phyloP scores from a whole-genome alignment of 1,284 basidiomycete genomes.

The Kalmanozyma brasiliensis region DNA sequence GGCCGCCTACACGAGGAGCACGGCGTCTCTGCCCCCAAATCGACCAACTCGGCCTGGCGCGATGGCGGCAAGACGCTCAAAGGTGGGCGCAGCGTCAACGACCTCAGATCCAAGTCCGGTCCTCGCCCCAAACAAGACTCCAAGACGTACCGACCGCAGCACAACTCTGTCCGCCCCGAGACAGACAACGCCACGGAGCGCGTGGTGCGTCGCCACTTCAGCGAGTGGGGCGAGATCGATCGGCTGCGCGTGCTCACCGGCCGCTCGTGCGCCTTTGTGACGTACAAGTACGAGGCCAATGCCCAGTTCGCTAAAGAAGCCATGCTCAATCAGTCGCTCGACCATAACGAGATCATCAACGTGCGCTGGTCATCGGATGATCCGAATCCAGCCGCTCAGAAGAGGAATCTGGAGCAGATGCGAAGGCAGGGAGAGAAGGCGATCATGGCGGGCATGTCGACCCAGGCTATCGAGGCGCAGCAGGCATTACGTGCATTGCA shows the following conservation, averaged over 20 bases:
- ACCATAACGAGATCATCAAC: conserved; percentile 97
- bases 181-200: conserved; percentile 54
- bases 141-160: conserved; percentile 43
- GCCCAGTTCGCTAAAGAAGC: conserved; percentile 98
- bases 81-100: conserved; percentile 47
- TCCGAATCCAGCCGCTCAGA: conserved; percentile 57
- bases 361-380: conserved; percentile 66
- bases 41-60: conserved; percentile 49
- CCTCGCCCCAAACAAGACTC: conserved; percentile 33
- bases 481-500: conserved; percentile 46
- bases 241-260: conserved; percentile 91
- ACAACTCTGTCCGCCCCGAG: conserved; percentile 46
- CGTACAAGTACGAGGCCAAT: conserved; percentile 82
- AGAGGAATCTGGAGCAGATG: conserved; percentile 50
- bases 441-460: conserved; percentile 55
- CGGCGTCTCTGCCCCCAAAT: conserved; percentile 36
- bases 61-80: conserved; percentile 56
- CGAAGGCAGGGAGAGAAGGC: conserved; percentile 47
- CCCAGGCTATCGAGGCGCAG: conserved; percentile 50
- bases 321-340: conserved; percentile 97
- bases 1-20: conserved; percentile 76
- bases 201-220: conserved; percentile 77
- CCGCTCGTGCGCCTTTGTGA: conserved; percentile 95
- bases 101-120: conserved; percentile 20
- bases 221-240: conserved; percentile 96